These are phyloP conservation scores for Piper longum DNA, from an alignment of 164 flowering plant genomes.

Conservation along the genomic window DNA sequence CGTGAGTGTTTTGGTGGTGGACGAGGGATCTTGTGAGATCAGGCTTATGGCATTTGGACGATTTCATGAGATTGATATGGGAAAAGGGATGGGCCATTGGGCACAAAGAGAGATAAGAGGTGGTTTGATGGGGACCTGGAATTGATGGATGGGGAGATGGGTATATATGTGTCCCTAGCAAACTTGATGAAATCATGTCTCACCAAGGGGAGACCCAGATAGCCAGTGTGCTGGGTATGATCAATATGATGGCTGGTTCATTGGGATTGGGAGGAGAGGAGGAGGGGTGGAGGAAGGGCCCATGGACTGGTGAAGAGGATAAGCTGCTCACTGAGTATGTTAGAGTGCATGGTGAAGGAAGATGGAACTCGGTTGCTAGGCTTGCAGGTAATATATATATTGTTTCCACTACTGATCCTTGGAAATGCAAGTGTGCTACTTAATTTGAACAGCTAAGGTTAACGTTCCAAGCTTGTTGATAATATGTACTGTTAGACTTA, in stretches of 20 bases:
- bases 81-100: constrained; percentile 5
- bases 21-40: background rate
- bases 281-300: constrained; percentile 80
- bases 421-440: too few relatives aligned
- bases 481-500: too few relatives aligned
- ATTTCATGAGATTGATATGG: background rate
- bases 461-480: too few relatives aligned
- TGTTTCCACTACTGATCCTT: background rate
- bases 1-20: background rate
- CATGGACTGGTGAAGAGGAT: constrained; percentile 95
- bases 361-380: constrained; percentile 81
- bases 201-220: constrained; percentile 15
- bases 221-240: constrained; percentile 6
- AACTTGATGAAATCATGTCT: constrained; percentile 27
- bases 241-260: constrained; percentile 19
- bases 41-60: constrained; percentile 4
- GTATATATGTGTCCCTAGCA: constrained; percentile 16
- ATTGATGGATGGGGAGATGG: background rate
- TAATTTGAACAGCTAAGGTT: too few relatives aligned
- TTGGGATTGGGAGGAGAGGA: constrained; percentile 44
- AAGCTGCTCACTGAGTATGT: constrained; percentile 69
- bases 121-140: constrained; percentile 26
- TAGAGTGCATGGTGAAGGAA: constrained; percentile 70
- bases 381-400: constrained; percentile 39
- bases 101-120: constrained; percentile 19